Evolutionary conservation across 78 protist genomes (phyloP).

Genomic region (Trichosphaerium sp.): DNA sequence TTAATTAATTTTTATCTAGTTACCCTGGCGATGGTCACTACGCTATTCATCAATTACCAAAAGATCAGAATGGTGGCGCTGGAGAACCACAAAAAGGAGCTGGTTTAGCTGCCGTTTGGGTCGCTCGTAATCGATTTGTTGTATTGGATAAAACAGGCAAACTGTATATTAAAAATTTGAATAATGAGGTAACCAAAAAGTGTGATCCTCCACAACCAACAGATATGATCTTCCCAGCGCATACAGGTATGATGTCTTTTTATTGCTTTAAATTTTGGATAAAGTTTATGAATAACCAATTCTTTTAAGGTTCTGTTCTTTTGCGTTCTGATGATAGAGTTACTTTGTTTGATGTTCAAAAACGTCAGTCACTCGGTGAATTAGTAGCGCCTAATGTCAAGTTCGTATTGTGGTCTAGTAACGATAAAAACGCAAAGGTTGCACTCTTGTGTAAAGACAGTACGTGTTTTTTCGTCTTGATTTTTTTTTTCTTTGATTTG

Average conservation of each 20-base stretch:
- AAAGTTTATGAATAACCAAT: not conserved
- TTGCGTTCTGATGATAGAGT: slow-evolving; percentile 67
- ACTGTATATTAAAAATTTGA: slow-evolving; percentile 29
- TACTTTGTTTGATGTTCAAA: slow-evolving; percentile 80
- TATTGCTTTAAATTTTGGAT: slow-evolving; percentile 4
- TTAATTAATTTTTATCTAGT: not conserved
- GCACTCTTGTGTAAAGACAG: slow-evolving; percentile 76
- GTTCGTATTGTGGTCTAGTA: slow-evolving; percentile 80
- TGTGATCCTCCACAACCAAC: slow-evolving; percentile 38
- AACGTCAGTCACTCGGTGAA: slow-evolving; percentile 39
- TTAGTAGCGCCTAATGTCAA: slow-evolving; percentile 41
- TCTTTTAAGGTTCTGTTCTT: slow-evolving; percentile 47
- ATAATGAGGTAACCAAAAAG: slow-evolving; percentile 73
- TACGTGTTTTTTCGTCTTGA: not conserved
- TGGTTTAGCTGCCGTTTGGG: slow-evolving; percentile 74
- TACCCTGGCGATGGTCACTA: slow-evolving; percentile 72
- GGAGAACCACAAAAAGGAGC: slow-evolving; percentile 59
- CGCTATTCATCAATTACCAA: slow-evolving; percentile 71
- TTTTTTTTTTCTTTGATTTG: not conserved
- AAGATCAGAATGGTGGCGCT: slow-evolving; percentile 2
- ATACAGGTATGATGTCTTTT: too few relatives aligned
- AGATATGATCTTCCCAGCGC: slow-evolving; percentile 78
- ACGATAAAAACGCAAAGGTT: slow-evolving; percentile 53
- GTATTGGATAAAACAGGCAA: slow-evolving; percentile 69
- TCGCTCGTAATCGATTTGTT: slow-evolving; percentile 85